Conservation (phyloP, 306 rosid species). For the Heteromeles arbutifolia region DNA sequence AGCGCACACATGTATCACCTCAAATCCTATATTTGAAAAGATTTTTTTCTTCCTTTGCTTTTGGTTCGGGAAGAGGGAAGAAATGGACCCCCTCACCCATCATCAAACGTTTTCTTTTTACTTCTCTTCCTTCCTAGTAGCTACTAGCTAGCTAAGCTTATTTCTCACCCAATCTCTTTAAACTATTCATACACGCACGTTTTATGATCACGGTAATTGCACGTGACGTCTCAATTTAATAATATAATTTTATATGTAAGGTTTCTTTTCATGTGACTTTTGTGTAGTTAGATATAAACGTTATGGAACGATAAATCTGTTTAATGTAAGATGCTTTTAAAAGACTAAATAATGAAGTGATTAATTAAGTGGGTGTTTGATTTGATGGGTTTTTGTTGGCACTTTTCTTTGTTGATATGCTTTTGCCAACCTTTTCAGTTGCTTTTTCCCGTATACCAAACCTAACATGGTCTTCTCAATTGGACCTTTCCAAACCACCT, state of each 20-base stretch:
- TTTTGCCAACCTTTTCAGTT: conserved; percentile 41
- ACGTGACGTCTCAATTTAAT: too few species aligned
- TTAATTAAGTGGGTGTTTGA: conserved; percentile 45
- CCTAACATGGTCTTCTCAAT: conserved; percentile 22
- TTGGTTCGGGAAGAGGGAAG: not conserved
- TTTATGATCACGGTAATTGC: not conserved
- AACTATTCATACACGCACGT: not conserved
- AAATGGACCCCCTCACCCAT: not conserved
- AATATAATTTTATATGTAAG: too few species aligned
- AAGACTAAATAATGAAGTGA: not conserved
- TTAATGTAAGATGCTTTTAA: too few species aligned
- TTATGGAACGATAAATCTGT: too few species aligned
- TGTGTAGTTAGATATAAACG: too few species aligned
- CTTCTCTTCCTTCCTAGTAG: not conserved
- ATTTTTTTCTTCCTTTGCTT: not conserved
- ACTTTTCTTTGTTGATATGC: conserved; percentile 31
- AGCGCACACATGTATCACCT: conserved; percentile 26
- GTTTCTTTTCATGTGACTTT: too few species aligned
- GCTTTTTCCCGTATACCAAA: conserved; percentile 13
- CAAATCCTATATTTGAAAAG: not conserved
- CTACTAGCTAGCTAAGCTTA: not conserved
- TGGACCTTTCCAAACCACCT: conserved; percentile 18
- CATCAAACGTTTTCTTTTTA: not conserved
- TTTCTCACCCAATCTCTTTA: not conserved
- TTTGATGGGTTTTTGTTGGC: conserved; percentile 59